A percentile compares a stretch with the other conserved stretches of the same genome.
These are phyloP conservation scores for Penicillium angulare DNA, from an alignment of 495 filamentous ascomycete species.

Conservation along the genomic window DNA sequence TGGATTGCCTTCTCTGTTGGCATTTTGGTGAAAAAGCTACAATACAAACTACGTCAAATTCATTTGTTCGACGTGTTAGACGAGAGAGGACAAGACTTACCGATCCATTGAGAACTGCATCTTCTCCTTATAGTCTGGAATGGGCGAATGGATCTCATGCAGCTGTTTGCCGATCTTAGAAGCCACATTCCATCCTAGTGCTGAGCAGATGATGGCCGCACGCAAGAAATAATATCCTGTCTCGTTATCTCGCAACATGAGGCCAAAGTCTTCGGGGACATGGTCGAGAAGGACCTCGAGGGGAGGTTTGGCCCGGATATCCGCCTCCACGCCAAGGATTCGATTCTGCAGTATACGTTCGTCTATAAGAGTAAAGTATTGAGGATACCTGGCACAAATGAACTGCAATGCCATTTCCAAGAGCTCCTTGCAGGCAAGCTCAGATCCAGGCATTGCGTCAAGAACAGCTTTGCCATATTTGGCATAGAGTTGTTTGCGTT, in stretches of 20 bases:
- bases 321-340: constrained; percentile 64
- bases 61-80: neutral
- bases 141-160: constrained; percentile 70
- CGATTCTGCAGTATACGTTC: constrained; percentile 65
- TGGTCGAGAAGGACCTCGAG: constrained; percentile 76
- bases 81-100: constrained; percentile 30
- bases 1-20: constrained; percentile 75
- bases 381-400: constrained; percentile 74
- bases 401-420: constrained; percentile 91
- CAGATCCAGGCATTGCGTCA: constrained; percentile 70
- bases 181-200: constrained; percentile 77
- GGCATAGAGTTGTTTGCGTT: constrained; percentile 67
- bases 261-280: constrained; percentile 84
- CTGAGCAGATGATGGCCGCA: constrained; percentile 76
- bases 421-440: constrained; percentile 80
- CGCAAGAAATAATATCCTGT: constrained; percentile 75
- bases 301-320: constrained; percentile 62
- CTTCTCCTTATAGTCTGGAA: constrained; percentile 89
- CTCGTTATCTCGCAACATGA: constrained; percentile 70
- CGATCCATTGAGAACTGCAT: constrained; percentile 89
- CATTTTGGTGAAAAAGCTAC: constrained; percentile 77
- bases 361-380: constrained; percentile 66
- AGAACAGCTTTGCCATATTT: constrained; percentile 65
- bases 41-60: neutral
- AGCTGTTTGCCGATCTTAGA: constrained; percentile 73